Evolutionary conservation across 1,284 basidiomycete species (phyloP).

Genomic region (Tilletia horrida): DNA sequence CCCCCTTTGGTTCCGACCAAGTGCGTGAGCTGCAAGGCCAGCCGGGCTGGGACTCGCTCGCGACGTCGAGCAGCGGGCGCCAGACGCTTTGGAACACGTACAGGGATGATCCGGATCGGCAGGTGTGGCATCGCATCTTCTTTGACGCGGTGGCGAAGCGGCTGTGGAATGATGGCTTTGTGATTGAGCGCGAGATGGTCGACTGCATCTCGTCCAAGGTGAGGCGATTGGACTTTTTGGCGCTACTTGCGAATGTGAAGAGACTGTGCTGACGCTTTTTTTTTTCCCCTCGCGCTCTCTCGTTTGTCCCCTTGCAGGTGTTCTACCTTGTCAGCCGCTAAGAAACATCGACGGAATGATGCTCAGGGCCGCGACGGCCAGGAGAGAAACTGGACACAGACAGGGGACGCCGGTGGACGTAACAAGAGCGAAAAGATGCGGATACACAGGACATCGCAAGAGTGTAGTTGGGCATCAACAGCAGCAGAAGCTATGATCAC

Average conservation of each 20-base stretch:
- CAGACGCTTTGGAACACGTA: slow-evolving; percentile 15
- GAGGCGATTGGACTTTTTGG: background rate
- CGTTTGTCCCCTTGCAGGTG: background rate
- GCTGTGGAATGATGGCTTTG: slow-evolving; percentile 15
- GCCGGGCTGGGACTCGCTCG: slow-evolving; percentile 13
- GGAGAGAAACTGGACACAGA: no score
- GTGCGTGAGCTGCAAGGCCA: slow-evolving; percentile 9
- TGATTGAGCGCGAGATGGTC: slow-evolving; percentile 12
- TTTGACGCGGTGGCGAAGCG: slow-evolving; percentile 12
- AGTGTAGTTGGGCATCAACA: no score
- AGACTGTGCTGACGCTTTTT: background rate
- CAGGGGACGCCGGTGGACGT: no score
- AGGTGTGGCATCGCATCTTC: slow-evolving; percentile 17
- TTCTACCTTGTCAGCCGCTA: slow-evolving; percentile 13
- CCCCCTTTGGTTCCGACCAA: background rate
- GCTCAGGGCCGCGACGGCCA: no score
- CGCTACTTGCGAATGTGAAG: background rate
- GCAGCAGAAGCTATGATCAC: no score
- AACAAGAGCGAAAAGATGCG: no score
- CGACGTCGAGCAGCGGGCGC: background rate
- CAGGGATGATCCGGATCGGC: slow-evolving; percentile 10
- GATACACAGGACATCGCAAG: no score
- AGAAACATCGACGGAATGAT: background rate
- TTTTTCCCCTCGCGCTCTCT: background rate
- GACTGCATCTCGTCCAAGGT: slow-evolving; percentile 18